Evolutionary conservation across 805 yeast genomes (phyloP).

Genomic region (Candida gorgasii): DNA sequence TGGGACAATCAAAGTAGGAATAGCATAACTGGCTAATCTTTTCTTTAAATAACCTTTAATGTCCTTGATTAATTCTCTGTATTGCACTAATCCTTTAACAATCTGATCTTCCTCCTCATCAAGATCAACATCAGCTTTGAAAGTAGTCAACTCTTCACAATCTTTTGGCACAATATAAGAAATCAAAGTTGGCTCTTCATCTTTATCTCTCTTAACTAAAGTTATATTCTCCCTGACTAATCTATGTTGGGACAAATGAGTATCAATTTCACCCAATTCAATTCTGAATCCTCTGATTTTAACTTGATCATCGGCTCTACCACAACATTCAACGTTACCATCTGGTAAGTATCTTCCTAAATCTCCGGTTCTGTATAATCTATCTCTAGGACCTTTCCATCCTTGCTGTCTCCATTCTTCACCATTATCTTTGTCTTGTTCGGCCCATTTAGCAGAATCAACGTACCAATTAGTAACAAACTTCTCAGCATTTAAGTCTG

Average conservation of each 20-base stretch:
- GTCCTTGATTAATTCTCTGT: constrained; percentile 74
- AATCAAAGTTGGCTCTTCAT: constrained; percentile 87
- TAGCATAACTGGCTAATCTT: constrained; percentile 89
- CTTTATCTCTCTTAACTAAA: constrained; percentile 85
- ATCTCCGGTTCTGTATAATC: constrained; percentile 96
- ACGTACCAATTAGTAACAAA: constrained; percentile 92
- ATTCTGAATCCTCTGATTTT: constrained; percentile 98
- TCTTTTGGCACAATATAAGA: constrained; percentile 85
- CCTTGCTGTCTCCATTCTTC: constrained; percentile 69
- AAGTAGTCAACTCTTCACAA: constrained; percentile 44
- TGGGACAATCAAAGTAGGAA: constrained; percentile 90
- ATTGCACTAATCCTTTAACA: constrained; percentile 76
- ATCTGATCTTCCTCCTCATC: constrained; percentile 58
- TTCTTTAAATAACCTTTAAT: constrained; percentile 76
- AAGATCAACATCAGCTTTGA: constrained; percentile 48
- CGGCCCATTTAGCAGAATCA: constrained; percentile 61
- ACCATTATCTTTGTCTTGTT: constrained; percentile 47
- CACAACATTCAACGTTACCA: constrained; percentile 97
- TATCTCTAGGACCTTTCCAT: constrained; percentile 94
- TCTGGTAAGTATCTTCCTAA: constrained; percentile 95
- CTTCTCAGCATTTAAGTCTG: constrained; percentile 84
- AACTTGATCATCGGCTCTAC: constrained; percentile 98
- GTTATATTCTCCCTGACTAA: constrained; percentile 91
- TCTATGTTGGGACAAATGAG: constrained; percentile 93
- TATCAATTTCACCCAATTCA: constrained; percentile 97